Evolutionary conservation across 805 yeast genomes (phyloP).

Genomic region (Dipodascopsis uninucleata): DNA sequence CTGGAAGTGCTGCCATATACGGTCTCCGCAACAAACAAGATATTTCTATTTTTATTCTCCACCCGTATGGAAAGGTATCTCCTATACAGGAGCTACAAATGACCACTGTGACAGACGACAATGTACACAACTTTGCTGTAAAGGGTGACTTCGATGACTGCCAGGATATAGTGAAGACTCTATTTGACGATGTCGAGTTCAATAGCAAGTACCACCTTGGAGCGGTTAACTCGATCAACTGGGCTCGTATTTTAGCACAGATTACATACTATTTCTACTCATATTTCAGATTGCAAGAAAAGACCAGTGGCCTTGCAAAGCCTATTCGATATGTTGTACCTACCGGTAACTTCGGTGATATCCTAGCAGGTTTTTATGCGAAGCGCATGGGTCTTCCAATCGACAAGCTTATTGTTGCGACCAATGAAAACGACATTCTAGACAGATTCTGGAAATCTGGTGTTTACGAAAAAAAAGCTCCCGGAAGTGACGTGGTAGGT

Average conservation of each 20-base stretch:
- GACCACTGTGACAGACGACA: constrained; percentile 91
- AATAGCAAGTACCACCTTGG: constrained; percentile 90
- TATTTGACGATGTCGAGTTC: constrained; percentile 85
- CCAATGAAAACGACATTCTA: constrained; percentile 91
- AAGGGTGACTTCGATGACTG: constrained; percentile 98
- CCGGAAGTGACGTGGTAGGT: constrained; percentile 37
- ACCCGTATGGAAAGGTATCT: constrained; percentile 96
- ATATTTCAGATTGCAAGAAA: constrained; percentile 60
- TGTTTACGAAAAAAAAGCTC: constrained; percentile 60
- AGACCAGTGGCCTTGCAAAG: constrained; percentile 32
- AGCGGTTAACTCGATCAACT: constrained; percentile 96
- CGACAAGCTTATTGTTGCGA: constrained; percentile 83
- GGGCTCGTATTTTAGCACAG: constrained; percentile 98
- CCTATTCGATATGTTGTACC: constrained; percentile 85
- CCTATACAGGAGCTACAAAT: constrained; percentile 98
- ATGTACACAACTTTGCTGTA: constrained; percentile 92
- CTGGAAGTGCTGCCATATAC: constrained; percentile 98
- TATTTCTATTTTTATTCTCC: constrained; percentile 92
- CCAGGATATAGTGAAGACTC: constrained; percentile 90
- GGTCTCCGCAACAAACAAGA: constrained; percentile 96
- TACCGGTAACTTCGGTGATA: constrained; percentile 97
- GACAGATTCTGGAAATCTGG: constrained; percentile 90
- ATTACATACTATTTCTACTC: constrained; percentile 94
- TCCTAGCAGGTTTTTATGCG: constrained; percentile 94
- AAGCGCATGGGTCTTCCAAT: constrained; percentile 92